phyloP scores from a whole-genome alignment of 768 basidiomycete genomes.

The Boletus vermiculosoides region DNA sequence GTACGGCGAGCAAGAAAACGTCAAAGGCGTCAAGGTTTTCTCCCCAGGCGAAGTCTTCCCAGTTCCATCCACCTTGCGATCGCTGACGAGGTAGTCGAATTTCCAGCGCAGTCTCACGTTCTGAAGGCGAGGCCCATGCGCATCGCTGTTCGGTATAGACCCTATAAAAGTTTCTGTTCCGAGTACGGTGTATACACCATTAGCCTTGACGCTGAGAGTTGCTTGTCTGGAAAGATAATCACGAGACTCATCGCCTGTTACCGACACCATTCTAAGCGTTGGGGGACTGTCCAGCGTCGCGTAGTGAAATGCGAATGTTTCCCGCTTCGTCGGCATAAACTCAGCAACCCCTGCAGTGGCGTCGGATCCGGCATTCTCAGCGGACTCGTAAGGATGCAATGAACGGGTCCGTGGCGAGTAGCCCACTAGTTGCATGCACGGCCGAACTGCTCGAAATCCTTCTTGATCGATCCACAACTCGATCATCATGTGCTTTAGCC shows the following conservation, averaged over 20 bases:
- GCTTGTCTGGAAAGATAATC: slow-evolving; percentile 82
- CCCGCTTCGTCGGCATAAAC: slow-evolving; percentile 60
- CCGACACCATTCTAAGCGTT: slow-evolving; percentile 64
- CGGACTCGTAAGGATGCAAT: slow-evolving; percentile 24
- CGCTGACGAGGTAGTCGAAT: slow-evolving; percentile 75
- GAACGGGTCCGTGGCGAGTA: slow-evolving; percentile 39
- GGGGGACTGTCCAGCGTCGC: slow-evolving; percentile 65
- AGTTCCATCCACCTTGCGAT: slow-evolving; percentile 46
- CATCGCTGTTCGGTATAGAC: slow-evolving; percentile 19
- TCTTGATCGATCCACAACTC: slow-evolving; percentile 83
- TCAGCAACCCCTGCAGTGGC: slow-evolving; percentile 51
- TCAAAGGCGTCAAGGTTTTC: slow-evolving; percentile 68
- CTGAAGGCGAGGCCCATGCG: slow-evolving; percentile 18
- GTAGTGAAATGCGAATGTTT: slow-evolving; percentile 70
- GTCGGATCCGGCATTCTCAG: slow-evolving; percentile 29
- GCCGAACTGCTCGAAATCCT: slow-evolving; percentile 65
- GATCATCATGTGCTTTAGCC: slow-evolving; percentile 54
- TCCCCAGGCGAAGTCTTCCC: slow-evolving; percentile 59
- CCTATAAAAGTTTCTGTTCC: slow-evolving; percentile 53
- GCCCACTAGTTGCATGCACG: slow-evolving; percentile 58
- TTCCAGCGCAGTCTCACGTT: slow-evolving; percentile 61
- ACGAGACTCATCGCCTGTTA: slow-evolving; percentile 62
- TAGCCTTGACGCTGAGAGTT: slow-evolving; percentile 60
- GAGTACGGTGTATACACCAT: slow-evolving; percentile 73
- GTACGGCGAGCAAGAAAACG: slow-evolving; percentile 72